Evolutionary conservation across 805 yeast genomes (phyloP).

Genomic region (Yarrowia sp.): DNA sequence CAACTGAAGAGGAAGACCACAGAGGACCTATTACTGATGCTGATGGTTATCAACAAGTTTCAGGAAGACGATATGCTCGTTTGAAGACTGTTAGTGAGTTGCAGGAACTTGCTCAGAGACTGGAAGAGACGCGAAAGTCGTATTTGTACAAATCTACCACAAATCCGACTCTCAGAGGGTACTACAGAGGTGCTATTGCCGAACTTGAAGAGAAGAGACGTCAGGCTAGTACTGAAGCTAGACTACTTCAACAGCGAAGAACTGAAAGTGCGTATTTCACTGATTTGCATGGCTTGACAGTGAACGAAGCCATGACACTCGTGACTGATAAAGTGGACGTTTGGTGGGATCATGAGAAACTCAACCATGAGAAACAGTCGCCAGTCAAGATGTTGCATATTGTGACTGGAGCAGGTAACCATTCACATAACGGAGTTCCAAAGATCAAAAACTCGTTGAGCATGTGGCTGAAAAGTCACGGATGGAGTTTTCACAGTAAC

Average conservation of each 20-base stretch:
- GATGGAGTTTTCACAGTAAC: constrained; percentile 14
- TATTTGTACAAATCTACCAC: neutral
- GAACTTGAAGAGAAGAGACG: constrained; percentile 10
- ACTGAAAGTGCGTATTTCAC: neutral
- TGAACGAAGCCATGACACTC: constrained; percentile 5
- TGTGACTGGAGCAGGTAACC: constrained; percentile 31
- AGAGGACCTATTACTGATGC: neutral
- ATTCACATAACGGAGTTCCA: constrained; percentile 29
- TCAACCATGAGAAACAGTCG: neutral
- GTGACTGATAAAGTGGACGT: neutral
- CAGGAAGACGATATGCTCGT: neutral
- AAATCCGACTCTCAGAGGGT: constrained; percentile 1
- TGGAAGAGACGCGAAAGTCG: constrained; percentile 4
- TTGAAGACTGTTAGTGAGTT: constrained; percentile 7
- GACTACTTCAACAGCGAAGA: neutral
- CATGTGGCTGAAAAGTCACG: constrained; percentile 22
- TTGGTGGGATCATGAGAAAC: neutral
- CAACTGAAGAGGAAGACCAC: neutral
- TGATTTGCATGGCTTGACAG: constrained; percentile 15
- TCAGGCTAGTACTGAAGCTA: constrained; percentile 9
- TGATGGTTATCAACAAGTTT: constrained; percentile 4
- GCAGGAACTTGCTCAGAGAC: neutral
- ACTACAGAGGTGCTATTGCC: constrained; percentile 12
- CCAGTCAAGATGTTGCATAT: constrained; percentile 1
- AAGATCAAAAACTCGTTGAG: constrained; percentile 29